Percentiles rank a stretch among this genome's conserved stretches.
phyloP scores from a whole-genome alignment of 192 early-diverging fungal species.

The Backusella morwellensis region DNA sequence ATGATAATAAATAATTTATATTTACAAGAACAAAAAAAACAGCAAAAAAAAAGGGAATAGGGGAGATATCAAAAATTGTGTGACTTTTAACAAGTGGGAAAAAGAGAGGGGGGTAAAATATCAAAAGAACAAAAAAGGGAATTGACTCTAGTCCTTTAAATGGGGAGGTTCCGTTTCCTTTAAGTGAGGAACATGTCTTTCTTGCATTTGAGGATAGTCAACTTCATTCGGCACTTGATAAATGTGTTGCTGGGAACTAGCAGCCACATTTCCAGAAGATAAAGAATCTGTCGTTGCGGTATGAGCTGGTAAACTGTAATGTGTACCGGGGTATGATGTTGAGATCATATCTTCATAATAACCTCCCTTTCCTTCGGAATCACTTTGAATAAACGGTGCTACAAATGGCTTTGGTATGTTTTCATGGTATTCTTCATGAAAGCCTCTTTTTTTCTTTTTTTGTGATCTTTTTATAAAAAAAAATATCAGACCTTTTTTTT shows the following conservation, averaged over 20 bases:
- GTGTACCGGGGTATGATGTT: background rate
- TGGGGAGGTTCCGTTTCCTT: conserved; percentile 6
- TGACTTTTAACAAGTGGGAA: background rate
- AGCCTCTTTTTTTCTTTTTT: background rate
- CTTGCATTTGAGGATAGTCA: background rate
- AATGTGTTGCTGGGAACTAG: background rate
- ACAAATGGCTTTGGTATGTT: background rate
- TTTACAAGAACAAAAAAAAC: background rate
- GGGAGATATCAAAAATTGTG: background rate
- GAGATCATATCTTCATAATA: conserved; percentile 4
- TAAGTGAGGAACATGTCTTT: conserved; percentile 12
- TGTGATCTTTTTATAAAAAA: background rate
- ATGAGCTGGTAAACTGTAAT: background rate
- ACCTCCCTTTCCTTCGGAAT: background rate
- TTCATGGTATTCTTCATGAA: background rate
- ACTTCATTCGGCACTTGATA: conserved; percentile 1
- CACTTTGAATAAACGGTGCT: background rate
- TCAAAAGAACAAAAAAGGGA: background rate
- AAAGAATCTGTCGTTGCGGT: background rate
- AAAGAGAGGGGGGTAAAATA: background rate
- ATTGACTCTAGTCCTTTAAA: background rate
- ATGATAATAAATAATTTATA: conserved; percentile 1
- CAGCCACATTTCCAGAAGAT: background rate
- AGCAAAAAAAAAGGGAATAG: background rate
- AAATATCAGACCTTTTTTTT: background rate